phyloP scores from a whole-genome alignment of 106 monocot species.

The Phalaenopsis equestris region DNA sequence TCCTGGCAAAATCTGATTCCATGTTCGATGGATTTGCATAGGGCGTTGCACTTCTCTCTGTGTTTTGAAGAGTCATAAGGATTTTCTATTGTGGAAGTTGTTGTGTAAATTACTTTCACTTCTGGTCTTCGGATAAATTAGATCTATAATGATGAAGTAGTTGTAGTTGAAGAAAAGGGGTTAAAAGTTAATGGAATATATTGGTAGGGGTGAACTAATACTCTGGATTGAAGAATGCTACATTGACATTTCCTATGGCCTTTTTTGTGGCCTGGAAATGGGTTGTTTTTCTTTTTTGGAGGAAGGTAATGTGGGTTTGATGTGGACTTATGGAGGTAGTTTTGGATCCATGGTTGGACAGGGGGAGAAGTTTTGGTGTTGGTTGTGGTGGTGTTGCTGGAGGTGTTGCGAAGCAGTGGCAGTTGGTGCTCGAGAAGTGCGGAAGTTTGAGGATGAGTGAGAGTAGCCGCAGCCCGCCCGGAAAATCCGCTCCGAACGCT shows the following conservation, averaged over 20 bases:
- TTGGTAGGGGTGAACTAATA: slow-evolving; percentile 13
- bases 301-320: slow-evolving; percentile 27
- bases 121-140: slow-evolving; percentile 10
- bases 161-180: slow-evolving; percentile 5
- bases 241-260: slow-evolving; percentile 15
- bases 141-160: slow-evolving; percentile 10
- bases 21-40: slow-evolving; percentile 9
- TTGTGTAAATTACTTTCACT: slow-evolving; percentile 11
- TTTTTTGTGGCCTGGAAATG: slow-evolving; percentile 20
- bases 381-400: slow-evolving; percentile 24
- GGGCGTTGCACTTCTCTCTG: slow-evolving; percentile 8
- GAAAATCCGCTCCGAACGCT: slow-evolving; percentile 69
- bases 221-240: slow-evolving; percentile 17
- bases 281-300: slow-evolving; percentile 21
- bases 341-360: slow-evolving; percentile 54
- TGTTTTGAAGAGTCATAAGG: slow-evolving; percentile 12
- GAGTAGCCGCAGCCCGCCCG: slow-evolving; percentile 66
- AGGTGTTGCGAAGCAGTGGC: slow-evolving; percentile 14
- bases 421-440: slow-evolving; percentile 18
- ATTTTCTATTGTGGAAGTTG: slow-evolving; percentile 13
- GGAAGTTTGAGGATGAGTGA: slow-evolving; percentile 46
- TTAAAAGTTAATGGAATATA: slow-evolving; percentile 13
- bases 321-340: slow-evolving; percentile 46
- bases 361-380: slow-evolving; percentile 32
- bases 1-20: not conserved